Conservation (phyloP, 1,139 yeast genomes). For the Lodderomyces orthopsilosis region DNA sequence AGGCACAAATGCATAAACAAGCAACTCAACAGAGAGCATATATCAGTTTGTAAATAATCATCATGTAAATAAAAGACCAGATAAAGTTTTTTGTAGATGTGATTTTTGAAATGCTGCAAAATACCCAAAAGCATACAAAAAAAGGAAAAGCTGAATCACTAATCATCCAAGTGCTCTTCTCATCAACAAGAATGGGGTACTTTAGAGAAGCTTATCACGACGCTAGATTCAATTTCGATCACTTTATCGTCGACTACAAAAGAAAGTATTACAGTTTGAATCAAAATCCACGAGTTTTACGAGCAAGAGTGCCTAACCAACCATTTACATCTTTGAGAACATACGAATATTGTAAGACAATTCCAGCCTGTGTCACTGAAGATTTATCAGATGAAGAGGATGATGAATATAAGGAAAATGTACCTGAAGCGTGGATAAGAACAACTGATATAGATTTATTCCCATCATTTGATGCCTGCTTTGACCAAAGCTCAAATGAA, state of each 20-base stretch:
- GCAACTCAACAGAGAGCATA: constrained; percentile 84
- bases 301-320: constrained; percentile 33
- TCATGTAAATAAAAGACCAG: not conserved
- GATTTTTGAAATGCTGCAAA: constrained; percentile 1
- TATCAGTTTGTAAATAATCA: constrained; percentile 27
- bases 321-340: constrained; percentile 42
- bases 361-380: not conserved
- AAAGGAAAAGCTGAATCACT: not conserved
- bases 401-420: constrained; percentile 2
- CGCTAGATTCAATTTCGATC: constrained; percentile 26
- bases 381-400: not conserved
- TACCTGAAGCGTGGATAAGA: not conserved
- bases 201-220: constrained; percentile 16
- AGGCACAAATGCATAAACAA: constrained; percentile 75
- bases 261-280: constrained; percentile 43
- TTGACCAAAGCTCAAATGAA: not conserved
- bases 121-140: not conserved
- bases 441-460: not conserved
- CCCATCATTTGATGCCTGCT: constrained; percentile 2
- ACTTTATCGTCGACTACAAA: constrained; percentile 34
- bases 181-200: constrained; percentile 7
- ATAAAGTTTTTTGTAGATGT: not conserved
- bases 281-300: constrained; percentile 38
- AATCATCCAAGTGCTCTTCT: too few relatives aligned
- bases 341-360: constrained; percentile 12